These are phyloP conservation scores for Mallotus japonicus DNA, from an alignment of 441 rosid genomes.

Conservation along the genomic window DNA sequence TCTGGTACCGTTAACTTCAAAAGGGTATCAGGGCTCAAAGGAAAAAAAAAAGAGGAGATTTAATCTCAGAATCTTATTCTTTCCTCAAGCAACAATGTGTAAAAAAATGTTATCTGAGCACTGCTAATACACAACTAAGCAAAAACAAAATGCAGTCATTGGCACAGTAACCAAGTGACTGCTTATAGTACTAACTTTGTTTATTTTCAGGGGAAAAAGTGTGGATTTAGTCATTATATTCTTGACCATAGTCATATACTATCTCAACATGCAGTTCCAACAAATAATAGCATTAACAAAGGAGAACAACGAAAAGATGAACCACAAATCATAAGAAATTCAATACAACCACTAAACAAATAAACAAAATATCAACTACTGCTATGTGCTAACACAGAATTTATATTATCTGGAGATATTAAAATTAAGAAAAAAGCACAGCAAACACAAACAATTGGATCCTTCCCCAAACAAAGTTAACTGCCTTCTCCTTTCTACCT, in stretches of 20 bases:
- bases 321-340: background rate
- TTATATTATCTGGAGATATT: background rate
- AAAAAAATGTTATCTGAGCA: background rate
- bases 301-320: background rate
- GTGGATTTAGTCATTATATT: slow-evolving; percentile 53
- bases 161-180: background rate
- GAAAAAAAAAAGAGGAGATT: background rate
- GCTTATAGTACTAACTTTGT: slow-evolving; percentile 39
- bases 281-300: background rate
- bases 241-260: slow-evolving; percentile 74
- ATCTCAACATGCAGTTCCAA: slow-evolving; percentile 77
- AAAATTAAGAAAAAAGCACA: background rate
- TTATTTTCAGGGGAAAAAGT: slow-evolving; percentile 19
- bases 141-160: slow-evolving; percentile 3
- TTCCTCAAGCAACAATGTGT: background rate
- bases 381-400: background rate
- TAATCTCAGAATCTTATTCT: background rate
- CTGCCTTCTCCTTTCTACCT: too few species aligned
- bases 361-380: background rate
- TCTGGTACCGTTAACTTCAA: slow-evolving; percentile 68
- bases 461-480: background rate
- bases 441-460: background rate
- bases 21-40: slow-evolving; percentile 51
- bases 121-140: background rate
- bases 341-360: background rate